Conservation (phyloP, 495 filamentous ascomycete genomes). For the Penicillium alfredii region DNA sequence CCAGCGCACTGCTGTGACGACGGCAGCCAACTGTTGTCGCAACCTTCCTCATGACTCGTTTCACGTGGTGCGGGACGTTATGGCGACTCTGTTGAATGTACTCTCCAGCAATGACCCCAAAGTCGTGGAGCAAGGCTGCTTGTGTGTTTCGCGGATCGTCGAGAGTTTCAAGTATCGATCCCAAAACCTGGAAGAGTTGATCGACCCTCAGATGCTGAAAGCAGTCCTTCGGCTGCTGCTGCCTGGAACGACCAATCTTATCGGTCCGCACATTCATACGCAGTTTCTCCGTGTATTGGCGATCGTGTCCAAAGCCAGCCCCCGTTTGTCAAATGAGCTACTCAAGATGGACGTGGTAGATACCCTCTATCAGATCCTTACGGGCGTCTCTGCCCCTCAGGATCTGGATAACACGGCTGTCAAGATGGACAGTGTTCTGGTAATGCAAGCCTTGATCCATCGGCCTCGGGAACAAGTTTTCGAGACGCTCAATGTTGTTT, state of each 20-base stretch:
- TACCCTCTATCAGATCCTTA: slow-evolving; percentile 95
- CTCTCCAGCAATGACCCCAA: slow-evolving; percentile 88
- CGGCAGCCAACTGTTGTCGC: slow-evolving; percentile 95
- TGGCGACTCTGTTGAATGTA: slow-evolving; percentile 89
- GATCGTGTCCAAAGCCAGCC: slow-evolving; percentile 82
- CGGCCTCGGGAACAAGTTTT: slow-evolving; percentile 94
- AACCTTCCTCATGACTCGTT: slow-evolving; percentile 94
- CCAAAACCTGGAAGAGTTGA: slow-evolving; percentile 82
- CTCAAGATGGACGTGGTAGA: slow-evolving; percentile 97
- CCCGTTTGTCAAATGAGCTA: slow-evolving; percentile 77
- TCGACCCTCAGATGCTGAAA: slow-evolving; percentile 78
- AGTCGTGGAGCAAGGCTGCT: slow-evolving; percentile 92
- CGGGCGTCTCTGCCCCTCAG: slow-evolving; percentile 85
- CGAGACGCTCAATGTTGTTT: slow-evolving; percentile 96
- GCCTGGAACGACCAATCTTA: slow-evolving; percentile 92
- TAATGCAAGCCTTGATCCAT: slow-evolving; percentile 98
- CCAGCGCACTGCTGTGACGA: slow-evolving; percentile 92
- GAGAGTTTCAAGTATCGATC: slow-evolving; percentile 90
- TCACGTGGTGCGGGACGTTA: slow-evolving; percentile 79
- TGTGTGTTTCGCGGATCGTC: slow-evolving; percentile 94
- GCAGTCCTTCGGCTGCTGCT: slow-evolving; percentile 85
- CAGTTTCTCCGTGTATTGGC: slow-evolving; percentile 89
- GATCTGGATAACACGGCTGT: slow-evolving; percentile 73
- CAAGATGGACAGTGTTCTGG: slow-evolving; percentile 93
- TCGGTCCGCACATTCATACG: slow-evolving; percentile 92